Conservation (phyloP, 2,329 filamentous ascomycete species). For the Metarhizium anisopliae region DNA sequence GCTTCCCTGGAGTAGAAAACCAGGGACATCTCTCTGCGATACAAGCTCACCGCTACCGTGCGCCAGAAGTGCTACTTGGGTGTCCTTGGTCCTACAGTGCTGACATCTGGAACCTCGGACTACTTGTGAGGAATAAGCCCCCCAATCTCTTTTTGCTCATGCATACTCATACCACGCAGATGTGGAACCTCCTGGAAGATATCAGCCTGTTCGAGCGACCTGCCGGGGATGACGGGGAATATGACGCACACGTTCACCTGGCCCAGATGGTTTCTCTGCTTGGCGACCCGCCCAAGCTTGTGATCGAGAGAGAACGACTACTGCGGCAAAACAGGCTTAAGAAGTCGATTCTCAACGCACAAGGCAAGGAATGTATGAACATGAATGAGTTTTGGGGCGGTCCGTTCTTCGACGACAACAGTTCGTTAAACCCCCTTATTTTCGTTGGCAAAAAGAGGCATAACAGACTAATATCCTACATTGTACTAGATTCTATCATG, state of each 20-base stretch:
- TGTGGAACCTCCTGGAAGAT: constrained; percentile 16
- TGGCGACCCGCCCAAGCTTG: constrained; percentile 8
- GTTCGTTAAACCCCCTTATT: background rate
- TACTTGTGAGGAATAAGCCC: constrained; percentile 9
- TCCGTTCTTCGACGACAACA: constrained; percentile 10
- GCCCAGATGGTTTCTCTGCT: constrained; percentile 12
- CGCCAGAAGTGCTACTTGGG: constrained; percentile 16
- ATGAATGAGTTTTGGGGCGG: constrained; percentile 16
- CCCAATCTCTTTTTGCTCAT: background rate
- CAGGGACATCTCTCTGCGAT: constrained; percentile 10
- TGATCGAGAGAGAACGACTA: constrained; percentile 11
- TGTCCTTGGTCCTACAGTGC: constrained; percentile 11
- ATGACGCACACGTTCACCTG: constrained; percentile 15
- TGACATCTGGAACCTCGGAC: constrained; percentile 14
- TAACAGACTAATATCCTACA: background rate
- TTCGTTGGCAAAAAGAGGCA: background rate
- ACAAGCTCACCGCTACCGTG: constrained; percentile 14
- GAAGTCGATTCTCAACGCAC: background rate
- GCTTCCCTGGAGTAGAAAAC: constrained; percentile 7
- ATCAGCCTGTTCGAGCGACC: constrained; percentile 10
- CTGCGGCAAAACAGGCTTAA: constrained; percentile 7
- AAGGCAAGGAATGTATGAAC: constrained; percentile 6
- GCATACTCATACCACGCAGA: constrained; percentile 7
- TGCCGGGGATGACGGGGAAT: constrained; percentile 12
- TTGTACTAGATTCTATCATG: constrained; percentile 4